These are phyloP conservation scores for Rutstroemia sp. DNA, from an alignment of 2,329 filamentous ascomycete genomes.

Conservation along the genomic window DNA sequence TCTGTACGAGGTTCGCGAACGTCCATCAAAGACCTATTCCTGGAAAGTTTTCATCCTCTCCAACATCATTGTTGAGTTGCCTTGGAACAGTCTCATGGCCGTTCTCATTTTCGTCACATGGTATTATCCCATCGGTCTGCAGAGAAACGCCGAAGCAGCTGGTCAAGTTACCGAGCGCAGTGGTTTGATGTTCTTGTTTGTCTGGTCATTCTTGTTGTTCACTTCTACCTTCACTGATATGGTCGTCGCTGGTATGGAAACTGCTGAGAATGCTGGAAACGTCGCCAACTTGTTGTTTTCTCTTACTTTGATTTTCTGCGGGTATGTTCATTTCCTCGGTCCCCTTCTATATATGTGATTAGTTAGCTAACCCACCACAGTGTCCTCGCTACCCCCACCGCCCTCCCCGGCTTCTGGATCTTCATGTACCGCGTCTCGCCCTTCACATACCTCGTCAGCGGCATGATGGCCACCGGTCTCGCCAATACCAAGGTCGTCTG, in stretches of 20 bases:
- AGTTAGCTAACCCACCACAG: slow-evolving; percentile 25
- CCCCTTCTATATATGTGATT: background rate
- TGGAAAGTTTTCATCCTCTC: slow-evolving; percentile 63
- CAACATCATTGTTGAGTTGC: slow-evolving; percentile 75
- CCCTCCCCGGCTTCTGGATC: slow-evolving; percentile 70
- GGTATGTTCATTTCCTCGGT: slow-evolving; percentile 13
- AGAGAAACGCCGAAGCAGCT: slow-evolving; percentile 58
- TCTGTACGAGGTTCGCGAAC: slow-evolving; percentile 64
- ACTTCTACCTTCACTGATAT: slow-evolving; percentile 75
- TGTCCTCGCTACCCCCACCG: slow-evolving; percentile 58
- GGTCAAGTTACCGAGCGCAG: slow-evolving; percentile 60
- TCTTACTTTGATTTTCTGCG: slow-evolving; percentile 67
- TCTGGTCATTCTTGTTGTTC: slow-evolving; percentile 71
- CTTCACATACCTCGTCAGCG: slow-evolving; percentile 73
- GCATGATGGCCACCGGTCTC: slow-evolving; percentile 63
- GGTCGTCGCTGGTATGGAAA: slow-evolving; percentile 68
- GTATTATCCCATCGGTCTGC: slow-evolving; percentile 75
- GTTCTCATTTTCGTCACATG: slow-evolving; percentile 70
- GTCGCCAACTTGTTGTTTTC: slow-evolving; percentile 70
- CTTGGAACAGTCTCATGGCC: slow-evolving; percentile 70
- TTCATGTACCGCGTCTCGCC: slow-evolving; percentile 82
- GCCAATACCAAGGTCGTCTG: slow-evolving; percentile 62
- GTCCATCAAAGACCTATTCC: slow-evolving; percentile 71
- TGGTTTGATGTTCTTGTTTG: slow-evolving; percentile 70
- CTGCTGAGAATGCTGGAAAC: slow-evolving; percentile 69